These are phyloP conservation scores for Nicotiana knightiana DNA, from an alignment of 257 asterid genomes.

Conservation along the genomic window DNA sequence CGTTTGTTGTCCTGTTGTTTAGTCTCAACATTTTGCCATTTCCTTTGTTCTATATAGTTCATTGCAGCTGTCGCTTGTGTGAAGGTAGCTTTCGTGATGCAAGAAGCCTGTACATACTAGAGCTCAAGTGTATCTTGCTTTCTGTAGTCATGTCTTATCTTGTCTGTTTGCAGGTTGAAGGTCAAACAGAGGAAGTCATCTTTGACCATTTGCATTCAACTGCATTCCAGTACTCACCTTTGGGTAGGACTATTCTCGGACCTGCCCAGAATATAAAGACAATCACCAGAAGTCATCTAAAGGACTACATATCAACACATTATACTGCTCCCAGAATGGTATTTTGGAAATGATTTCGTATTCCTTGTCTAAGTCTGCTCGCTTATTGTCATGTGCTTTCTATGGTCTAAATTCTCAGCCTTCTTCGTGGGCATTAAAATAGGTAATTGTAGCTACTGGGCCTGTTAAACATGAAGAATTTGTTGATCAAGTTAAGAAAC, in stretches of 20 bases:
- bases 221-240: constrained; percentile 83
- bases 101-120: not conserved
- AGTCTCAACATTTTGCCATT: not conserved
- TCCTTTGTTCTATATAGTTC: not conserved
- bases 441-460: constrained; percentile 84
- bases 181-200: constrained; percentile 77
- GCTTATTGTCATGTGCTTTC: not conserved
- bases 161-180: constrained; percentile 53
- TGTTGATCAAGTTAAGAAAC: constrained; percentile 60
- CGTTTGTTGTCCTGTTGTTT: not conserved
- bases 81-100: not conserved
- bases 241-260: constrained; percentile 86
- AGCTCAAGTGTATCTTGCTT: not conserved
- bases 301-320: constrained; percentile 62
- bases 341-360: constrained; percentile 5
- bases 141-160: not conserved
- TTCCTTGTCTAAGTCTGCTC: not conserved
- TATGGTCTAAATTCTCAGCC: not conserved
- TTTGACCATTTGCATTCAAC: constrained; percentile 89
- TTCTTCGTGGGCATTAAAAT: constrained; percentile 10
- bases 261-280: constrained; percentile 65
- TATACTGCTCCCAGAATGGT: constrained; percentile 81
- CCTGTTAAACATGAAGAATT: constrained; percentile 84
- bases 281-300: constrained; percentile 47
- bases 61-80: not conserved